Percentiles rank a stretch among this genome's conserved stretches.
Conservation (phyloP, 352 stramenopile genomes). For the Phytophthora multivora region DNA sequence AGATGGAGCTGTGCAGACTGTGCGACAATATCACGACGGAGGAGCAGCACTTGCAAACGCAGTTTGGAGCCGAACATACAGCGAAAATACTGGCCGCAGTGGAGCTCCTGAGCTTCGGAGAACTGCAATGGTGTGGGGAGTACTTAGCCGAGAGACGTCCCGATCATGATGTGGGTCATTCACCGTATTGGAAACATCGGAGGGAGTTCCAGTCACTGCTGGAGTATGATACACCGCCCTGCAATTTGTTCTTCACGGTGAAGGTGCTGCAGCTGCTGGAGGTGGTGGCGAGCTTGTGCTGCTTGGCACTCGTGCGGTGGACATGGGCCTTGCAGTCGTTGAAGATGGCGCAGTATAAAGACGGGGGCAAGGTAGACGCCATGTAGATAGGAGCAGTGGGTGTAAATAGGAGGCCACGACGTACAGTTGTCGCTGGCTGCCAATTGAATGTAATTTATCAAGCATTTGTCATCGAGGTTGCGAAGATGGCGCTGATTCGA, state of each 20-base stretch:
- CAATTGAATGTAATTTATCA: conserved; percentile 43
- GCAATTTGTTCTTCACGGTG: conserved; percentile 24
- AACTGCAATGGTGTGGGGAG: conserved; percentile 58
- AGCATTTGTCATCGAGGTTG: conserved; percentile 1
- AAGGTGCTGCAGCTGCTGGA: conserved; percentile 36
- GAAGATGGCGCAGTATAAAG: conserved; percentile 10
- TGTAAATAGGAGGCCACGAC: conserved; percentile 12
- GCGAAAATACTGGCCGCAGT: conserved; percentile 39
- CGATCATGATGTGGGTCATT: conserved; percentile 35
- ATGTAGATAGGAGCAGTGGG: conserved; percentile 15
- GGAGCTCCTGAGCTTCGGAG: conserved; percentile 41
- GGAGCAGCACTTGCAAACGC: conserved; percentile 24
- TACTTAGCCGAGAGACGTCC: conserved; percentile 29
- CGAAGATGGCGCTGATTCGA: neutral
- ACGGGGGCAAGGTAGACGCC: conserved; percentile 16
- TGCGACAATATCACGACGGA: conserved; percentile 42
- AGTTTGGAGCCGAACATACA: conserved; percentile 13
- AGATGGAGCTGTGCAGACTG: conserved; percentile 55
- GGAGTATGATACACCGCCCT: conserved; percentile 20
- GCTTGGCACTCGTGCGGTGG: conserved; percentile 29
- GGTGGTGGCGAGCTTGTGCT: conserved; percentile 25
- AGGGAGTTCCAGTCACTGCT: conserved; percentile 36
- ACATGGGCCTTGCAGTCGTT: conserved; percentile 9
- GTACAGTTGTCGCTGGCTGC: neutral
- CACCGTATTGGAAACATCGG: conserved; percentile 44